Conservation (phyloP, 495 filamentous ascomycete genomes). For the Letharia columbiana region DNA sequence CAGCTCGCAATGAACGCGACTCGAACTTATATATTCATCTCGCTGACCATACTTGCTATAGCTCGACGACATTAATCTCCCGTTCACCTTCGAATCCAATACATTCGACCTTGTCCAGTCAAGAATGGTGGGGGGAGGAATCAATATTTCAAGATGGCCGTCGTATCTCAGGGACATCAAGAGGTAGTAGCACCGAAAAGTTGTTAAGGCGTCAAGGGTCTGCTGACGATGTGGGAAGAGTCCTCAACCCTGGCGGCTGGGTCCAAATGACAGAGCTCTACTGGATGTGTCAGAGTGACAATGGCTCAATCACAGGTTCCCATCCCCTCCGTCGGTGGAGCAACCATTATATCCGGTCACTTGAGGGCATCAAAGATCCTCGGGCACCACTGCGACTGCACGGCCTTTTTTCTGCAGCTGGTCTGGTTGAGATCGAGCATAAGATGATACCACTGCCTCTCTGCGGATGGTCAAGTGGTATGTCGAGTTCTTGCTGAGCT, state of each 20-base stretch:
- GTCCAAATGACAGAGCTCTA: conserved; percentile 87
- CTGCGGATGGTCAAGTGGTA: conserved; percentile 68
- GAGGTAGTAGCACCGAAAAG: conserved; percentile 34
- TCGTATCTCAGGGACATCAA: conserved; percentile 73
- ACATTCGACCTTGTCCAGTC: conserved; percentile 90
- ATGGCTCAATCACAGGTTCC: conserved; percentile 63
- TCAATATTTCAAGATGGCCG: conserved; percentile 67
- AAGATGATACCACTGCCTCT: conserved; percentile 64
- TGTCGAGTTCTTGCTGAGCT: conserved; percentile 20
- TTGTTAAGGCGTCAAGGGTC: background rate
- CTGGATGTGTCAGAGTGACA: conserved; percentile 82
- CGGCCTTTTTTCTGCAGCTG: conserved; percentile 54
- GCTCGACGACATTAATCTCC: conserved; percentile 71
- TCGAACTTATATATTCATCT: background rate
- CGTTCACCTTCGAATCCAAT: conserved; percentile 64
- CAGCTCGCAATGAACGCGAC: background rate
- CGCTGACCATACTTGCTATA: conserved; percentile 24
- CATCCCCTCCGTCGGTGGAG: conserved; percentile 72
- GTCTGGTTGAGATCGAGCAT: conserved; percentile 63
- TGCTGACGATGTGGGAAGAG: conserved; percentile 29
- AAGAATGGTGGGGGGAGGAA: conserved; percentile 66
- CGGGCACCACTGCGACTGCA: conserved; percentile 57
- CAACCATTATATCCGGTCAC: conserved; percentile 53
- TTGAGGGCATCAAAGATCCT: conserved; percentile 62
- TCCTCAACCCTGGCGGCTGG: conserved; percentile 69